These are phyloP conservation scores for Porcisia hertigi DNA, from an alignment of 208 protist genomes.

Conservation along the genomic window DNA sequence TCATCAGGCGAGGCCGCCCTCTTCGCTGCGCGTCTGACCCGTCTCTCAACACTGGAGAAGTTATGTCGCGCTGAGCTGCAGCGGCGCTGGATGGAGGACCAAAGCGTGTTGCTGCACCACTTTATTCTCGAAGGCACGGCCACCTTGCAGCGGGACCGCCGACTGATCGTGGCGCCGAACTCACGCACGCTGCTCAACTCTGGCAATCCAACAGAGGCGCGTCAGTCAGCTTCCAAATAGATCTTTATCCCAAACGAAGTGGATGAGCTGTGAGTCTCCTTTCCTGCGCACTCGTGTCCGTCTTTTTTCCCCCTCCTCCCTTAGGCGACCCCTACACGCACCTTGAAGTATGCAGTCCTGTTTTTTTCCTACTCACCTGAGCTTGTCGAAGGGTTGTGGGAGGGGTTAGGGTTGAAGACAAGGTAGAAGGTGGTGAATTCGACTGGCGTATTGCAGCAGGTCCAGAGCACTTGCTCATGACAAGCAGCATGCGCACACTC, in stretches of 20 bases:
- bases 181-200: background rate
- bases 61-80: constrained; percentile 33
- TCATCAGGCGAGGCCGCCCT: constrained; percentile 4
- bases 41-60: constrained; percentile 31
- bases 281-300: background rate
- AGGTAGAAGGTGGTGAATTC: background rate
- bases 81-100: constrained; percentile 34
- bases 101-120: constrained; percentile 31
- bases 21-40: constrained; percentile 14
- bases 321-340: background rate
- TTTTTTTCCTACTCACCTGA: background rate
- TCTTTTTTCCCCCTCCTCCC: background rate
- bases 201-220: background rate
- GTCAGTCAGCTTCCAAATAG: constrained; percentile 2
- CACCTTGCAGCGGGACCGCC: constrained; percentile 12
- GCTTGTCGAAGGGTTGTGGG: background rate
- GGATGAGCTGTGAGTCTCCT: constrained; percentile 7
- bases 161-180: background rate
- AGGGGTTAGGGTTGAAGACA: background rate
- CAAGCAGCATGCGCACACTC: background rate
- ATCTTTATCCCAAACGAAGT: constrained; percentile 30
- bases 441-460: background rate
- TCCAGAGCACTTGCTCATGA: background rate
- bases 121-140: constrained; percentile 39
- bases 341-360: background rate